Conservation (phyloP, 176 grass and related monocot species). For the Cocos nucifera region DNA sequence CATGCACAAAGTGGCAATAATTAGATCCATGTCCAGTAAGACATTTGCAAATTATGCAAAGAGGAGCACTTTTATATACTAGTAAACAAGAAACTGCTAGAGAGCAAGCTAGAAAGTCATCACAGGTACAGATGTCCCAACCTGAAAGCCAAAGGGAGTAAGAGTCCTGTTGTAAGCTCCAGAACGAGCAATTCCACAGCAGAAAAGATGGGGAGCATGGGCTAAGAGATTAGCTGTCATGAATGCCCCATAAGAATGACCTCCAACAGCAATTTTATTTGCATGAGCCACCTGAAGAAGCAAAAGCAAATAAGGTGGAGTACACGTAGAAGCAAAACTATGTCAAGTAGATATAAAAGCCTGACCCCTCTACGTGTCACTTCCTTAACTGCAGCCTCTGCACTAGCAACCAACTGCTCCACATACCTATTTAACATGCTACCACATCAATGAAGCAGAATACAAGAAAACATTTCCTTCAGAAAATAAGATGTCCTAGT, state of each 20-base stretch:
- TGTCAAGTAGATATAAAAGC: slow-evolving; percentile 1
- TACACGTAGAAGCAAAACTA: neutral
- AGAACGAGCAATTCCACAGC: slow-evolving; percentile 87
- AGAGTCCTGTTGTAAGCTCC: slow-evolving; percentile 98
- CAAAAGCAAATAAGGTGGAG: neutral
- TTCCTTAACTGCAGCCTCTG: slow-evolving; percentile 92
- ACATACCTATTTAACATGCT: slow-evolving; percentile 52
- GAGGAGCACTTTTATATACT: too few species aligned
- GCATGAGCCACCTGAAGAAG: slow-evolving; percentile 75
- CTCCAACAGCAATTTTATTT: slow-evolving; percentile 92
- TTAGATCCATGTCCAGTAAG: slow-evolving; percentile 8
- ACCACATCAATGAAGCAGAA: neutral
- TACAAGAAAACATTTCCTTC: too few species aligned
- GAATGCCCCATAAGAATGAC: slow-evolving; percentile 99
- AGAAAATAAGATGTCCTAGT: too few species aligned
- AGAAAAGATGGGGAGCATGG: slow-evolving; percentile 96
- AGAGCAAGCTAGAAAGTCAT: too few species aligned
- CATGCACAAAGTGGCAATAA: slow-evolving; percentile 5
- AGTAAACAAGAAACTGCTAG: too few species aligned
- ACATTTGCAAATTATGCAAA: neutral
- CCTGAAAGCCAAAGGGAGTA: slow-evolving; percentile 99
- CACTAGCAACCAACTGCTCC: slow-evolving; percentile 84
- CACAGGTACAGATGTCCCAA: neutral
- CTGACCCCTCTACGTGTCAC: slow-evolving; percentile 83
- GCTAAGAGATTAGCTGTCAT: slow-evolving; percentile 99